Evolutionary conservation across 148 eudicot genomes (phyloP), one percentile per base, ranked within the genome.

Genomic region (Amaranthus cruentus): DNA sequence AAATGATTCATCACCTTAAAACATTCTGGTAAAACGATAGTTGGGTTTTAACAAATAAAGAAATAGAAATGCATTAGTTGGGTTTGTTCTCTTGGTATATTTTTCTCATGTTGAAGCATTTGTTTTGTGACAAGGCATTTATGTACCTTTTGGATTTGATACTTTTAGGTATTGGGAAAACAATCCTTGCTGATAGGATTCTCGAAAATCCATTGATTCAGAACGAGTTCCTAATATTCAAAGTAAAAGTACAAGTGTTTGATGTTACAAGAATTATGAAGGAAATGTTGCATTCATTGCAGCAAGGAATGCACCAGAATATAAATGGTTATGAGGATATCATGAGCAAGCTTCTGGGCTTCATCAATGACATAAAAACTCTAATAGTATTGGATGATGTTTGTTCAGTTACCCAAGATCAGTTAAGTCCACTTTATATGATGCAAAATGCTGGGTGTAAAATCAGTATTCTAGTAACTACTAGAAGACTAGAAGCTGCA

Each of bases 351-450:
- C 53, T 47, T n/a, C 53, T 5, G 0, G 5, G 46, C 6, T 3
- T 4, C 2, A 47, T 65, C 2, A 47, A 7, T 4, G 7, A 10
- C 3, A 2, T 2, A 65, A 47, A n/a, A 7, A 13, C 49, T 47
- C 38, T 65, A 5, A n/a, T 65, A 47, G 69, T 65, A 14, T 5
- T 65, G 53, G 69, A 65, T 47, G 69, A 65, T 47, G 68, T 64
- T 13, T 4, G 12, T 9, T 47, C 51, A 13, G 38, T 65, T 9
- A 47, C 14, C 11, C 53, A 47, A 65, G 53, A 65, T 28, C 38
- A 65, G 10, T 65, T 47, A 46, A 3, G 3, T 0, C 0, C 2
- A 65, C 4, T 65, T 4, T 7, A 14, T 47, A 4, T 6, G 2
- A 13, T 65, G 69, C 53, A 65, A 47, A 47, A 38, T 10, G 11